Evolutionary conservation across 345 rosid species (phyloP).

Genomic region (Cochlearia excelsa): DNA sequence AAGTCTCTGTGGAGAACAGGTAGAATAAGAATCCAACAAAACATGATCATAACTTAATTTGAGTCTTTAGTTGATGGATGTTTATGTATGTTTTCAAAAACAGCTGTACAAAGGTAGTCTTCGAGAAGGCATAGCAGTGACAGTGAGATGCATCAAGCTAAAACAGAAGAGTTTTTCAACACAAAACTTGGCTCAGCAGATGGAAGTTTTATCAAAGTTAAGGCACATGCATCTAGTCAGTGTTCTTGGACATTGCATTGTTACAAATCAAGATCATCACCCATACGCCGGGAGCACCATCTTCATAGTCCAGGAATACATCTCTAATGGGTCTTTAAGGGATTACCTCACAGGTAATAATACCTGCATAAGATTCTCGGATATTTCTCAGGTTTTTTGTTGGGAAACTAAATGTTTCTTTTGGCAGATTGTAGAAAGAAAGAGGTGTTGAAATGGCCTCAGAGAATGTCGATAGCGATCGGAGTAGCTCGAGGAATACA

Average conservation of each 20-base stretch:
- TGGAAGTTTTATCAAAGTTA: slow-evolving; percentile 81
- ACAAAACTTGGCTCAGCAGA: slow-evolving; percentile 61
- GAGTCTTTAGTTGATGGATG: slow-evolving; percentile 20
- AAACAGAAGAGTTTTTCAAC: slow-evolving; percentile 59
- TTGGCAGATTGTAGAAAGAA: slow-evolving; percentile 69
- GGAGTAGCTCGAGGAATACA: slow-evolving; percentile 88
- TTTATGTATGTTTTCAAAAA: slow-evolving; percentile 5
- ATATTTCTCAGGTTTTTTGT: neutral
- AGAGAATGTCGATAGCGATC: slow-evolving; percentile 75
- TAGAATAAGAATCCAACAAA: neutral
- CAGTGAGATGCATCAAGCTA: slow-evolving; percentile 64
- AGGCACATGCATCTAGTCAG: slow-evolving; percentile 83
- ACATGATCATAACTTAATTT: neutral
- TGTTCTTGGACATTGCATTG: slow-evolving; percentile 81
- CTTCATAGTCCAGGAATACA: slow-evolving; percentile 67
- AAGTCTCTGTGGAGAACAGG: slow-evolving; percentile 64
- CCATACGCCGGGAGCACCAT: slow-evolving; percentile 47
- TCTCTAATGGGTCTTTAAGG: slow-evolving; percentile 63
- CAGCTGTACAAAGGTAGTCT: slow-evolving; percentile 76
- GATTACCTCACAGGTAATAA: slow-evolving; percentile 67
- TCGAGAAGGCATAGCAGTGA: slow-evolving; percentile 58
- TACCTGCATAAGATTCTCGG: slow-evolving; percentile 4
- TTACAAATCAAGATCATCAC: slow-evolving; percentile 71
- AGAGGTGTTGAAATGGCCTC: slow-evolving; percentile 84
- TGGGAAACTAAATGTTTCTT: slow-evolving; percentile 14